Base-by-base conservation (phyloP, 129 eudicot genomes). In the Kitagawia praeruptora region DNA sequence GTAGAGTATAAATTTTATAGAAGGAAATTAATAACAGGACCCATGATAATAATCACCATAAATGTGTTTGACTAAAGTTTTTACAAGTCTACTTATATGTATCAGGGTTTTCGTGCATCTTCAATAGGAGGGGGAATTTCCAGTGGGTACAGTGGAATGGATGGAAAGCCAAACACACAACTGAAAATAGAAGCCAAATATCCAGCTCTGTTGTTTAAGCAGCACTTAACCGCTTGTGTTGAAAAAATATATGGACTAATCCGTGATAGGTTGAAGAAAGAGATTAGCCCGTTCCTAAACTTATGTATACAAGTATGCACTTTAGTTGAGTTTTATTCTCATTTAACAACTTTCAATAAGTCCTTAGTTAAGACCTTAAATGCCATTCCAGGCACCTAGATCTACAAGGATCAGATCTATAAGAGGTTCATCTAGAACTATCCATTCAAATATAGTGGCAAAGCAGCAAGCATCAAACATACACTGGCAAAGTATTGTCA, bases 211-310 rank as follows among this genome's bases (percentile, higher is more conserved):
- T 80, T 96, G 78, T 96, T 96, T 84, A 96, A 96, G 88, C 99
- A 96, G 82, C 99, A 96, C 75, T 81, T 96, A 83, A 96, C 99
- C 12, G 99, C 99, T 53, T 96, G 93, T 78, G 96, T 92, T 54
- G 99, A 96, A 80, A 96, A 92, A 86, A 79, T 96, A 80, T 92
- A 96, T 81, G 99, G 99, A 76, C 88, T 90, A 93, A 96, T 96
- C 39, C 97, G 97, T 71, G 99, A 96, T 72, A 91, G 89, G 86
- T 82, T 96, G 37, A 96, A 96, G 89, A 96, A 96, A 84, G 99
- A 96, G 82, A 96, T 92, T 78, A 86, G 95, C 72, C 99, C 96
- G 34, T 87, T 87, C 76, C 89, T 96, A 15, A 93, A 86, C 81
- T 83, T 89, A 53, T 96, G 99, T 74, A 96, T 96, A 77, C 99